Base-by-base conservation (phyloP, 2,329 filamentous ascomycete genomes). In the Monascus ruber region DNA sequence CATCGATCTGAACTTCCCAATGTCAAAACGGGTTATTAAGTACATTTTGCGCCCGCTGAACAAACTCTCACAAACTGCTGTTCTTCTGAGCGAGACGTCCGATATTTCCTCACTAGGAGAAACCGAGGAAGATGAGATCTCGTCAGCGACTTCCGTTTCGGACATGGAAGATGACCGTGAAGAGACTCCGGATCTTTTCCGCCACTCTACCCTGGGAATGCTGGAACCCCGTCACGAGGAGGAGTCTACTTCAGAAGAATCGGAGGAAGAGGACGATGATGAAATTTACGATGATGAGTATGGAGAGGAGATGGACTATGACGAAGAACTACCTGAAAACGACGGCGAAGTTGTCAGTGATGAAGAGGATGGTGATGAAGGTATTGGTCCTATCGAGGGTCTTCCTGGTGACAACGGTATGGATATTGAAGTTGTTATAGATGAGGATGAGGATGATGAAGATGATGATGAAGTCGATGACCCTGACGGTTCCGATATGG, bases 151-250 rank as follows among this genome's bases (percentile, higher is more conserved):
- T 4, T 94, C 89, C 1, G 77, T 94, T 24, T 95, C 89, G 7
- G 88, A 94, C 46, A 70, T 87, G 37, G 84, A 88, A 32, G 84
- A 88, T 44, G 81, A 85, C 40, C 81, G 87, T 34, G 87, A 94
- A 61, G 91, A 96, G 59, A 98, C 93, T 4, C 91, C 93, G 26
- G 91, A 98, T 64, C 73, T 98, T 17, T 96, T 95, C 68, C 83
- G 93, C 38, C 94, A 96, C 61, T 96, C 91, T 2, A 86, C 93
- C 1, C 71, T 98, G 24, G 89, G 91, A 36, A 93, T 96, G 79
- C 80, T 95, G 38, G 91, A 96, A 59, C 81, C 84, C 47, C 77
- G 81, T 36, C 77, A 83, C 42, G 82, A 87, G 43, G 81, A 85
- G 44, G 85, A 89, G 46, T 87, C 85, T 36, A 86, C 84, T 28